These are phyloP conservation scores for Xylariaceae sp. DNA, from an alignment of 2,329 filamentous ascomycete genomes.

Conservation along the genomic window DNA sequence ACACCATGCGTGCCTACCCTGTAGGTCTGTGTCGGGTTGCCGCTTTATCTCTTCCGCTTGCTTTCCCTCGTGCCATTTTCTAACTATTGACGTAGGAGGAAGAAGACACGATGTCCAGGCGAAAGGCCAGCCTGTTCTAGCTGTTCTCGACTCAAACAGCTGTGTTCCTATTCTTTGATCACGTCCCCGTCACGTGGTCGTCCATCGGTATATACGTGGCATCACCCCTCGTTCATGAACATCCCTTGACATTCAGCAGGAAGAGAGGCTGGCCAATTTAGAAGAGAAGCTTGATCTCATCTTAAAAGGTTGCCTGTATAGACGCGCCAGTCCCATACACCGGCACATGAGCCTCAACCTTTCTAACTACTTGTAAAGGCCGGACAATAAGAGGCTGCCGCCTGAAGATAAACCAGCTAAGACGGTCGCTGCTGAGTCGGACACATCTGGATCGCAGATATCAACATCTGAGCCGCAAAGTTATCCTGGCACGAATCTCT, in stretches of 20 bases:
- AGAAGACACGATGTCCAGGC: constrained; percentile 21
- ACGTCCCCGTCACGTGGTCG: constrained; percentile 14
- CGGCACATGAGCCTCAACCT: background rate
- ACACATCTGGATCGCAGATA: constrained; percentile 5
- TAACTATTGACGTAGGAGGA: constrained; percentile 14
- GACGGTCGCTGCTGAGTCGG: constrained; percentile 9
- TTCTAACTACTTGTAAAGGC: constrained; percentile 14
- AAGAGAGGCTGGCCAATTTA: constrained; percentile 19
- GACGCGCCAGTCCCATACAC: background rate
- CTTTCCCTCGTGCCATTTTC: background rate
- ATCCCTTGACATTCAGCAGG: constrained; percentile 17
- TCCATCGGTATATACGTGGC: constrained; percentile 20
- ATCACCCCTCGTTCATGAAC: constrained; percentile 9
- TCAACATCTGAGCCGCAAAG: constrained; percentile 7
- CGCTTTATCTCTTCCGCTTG: background rate
- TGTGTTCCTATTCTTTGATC: constrained; percentile 17
- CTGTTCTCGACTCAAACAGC: constrained; percentile 18
- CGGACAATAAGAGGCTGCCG: constrained; percentile 8
- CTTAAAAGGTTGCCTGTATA: constrained; percentile 17
- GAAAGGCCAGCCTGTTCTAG: constrained; percentile 20
- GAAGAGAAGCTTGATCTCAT: constrained; percentile 21
- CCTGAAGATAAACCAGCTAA: constrained; percentile 8
- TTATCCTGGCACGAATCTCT: constrained; percentile 4
- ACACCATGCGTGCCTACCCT: constrained; percentile 21
- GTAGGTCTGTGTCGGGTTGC: constrained; percentile 15